These are phyloP conservation scores for Leishmania braziliensis DNA, from an alignment of 208 protist species.

Conservation along the genomic window DNA sequence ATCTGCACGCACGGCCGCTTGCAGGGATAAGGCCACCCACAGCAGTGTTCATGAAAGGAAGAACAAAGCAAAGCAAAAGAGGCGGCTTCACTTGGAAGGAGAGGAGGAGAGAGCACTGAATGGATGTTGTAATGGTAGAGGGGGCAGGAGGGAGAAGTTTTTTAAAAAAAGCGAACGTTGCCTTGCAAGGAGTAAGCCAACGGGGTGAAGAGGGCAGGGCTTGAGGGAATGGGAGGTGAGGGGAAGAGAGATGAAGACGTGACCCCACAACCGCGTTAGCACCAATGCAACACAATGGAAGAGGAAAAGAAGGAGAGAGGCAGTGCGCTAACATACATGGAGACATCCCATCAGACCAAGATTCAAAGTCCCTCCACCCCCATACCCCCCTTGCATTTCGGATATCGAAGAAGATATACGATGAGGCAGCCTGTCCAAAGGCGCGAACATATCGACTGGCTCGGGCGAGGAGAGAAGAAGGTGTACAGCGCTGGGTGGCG, in stretches of 20 bases:
- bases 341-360: background rate
- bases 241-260: background rate
- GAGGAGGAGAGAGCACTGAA: background rate
- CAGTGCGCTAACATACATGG: background rate
- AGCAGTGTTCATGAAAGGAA: background rate
- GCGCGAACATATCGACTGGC: no score
- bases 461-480: no score
- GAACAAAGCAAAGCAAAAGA: background rate
- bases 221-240: background rate
- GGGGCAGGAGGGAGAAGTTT: background rate
- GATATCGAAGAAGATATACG: no score
- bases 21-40: background rate
- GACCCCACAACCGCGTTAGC: background rate
- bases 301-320: background rate
- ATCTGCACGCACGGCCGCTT: background rate
- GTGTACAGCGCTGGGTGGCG: no score
- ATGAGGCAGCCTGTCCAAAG: no score
- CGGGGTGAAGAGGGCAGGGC: no score
- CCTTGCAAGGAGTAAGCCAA: no score
- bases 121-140: background rate
- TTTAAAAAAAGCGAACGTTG: background rate
- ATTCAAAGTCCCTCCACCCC: no score
- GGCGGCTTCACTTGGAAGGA: background rate
- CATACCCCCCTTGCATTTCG: no score
- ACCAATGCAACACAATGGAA: background rate